phyloP scores from a whole-genome alignment of 495 filamentous ascomycete species.

The Aspergillus biplanus region DNA sequence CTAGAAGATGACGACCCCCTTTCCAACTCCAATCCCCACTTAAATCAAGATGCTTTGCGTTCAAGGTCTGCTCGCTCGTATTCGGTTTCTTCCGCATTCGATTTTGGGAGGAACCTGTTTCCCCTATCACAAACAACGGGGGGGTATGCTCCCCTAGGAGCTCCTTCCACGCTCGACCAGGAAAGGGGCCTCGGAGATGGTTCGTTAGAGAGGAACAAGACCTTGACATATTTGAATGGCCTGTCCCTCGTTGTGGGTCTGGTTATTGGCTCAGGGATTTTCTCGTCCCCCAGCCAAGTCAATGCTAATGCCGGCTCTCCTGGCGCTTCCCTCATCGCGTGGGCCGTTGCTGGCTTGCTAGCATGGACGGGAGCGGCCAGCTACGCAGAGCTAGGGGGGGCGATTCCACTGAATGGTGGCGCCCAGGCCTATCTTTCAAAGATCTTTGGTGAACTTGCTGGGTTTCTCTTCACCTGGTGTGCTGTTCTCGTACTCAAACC shows the following conservation, averaged over 20 bases:
- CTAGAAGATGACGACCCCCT: conserved; percentile 85
- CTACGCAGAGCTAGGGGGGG: conserved; percentile 94
- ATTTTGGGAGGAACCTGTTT: conserved; percentile 88
- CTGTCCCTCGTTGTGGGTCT: conserved; percentile 87
- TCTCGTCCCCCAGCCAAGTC: conserved; percentile 92
- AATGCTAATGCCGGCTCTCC: conserved; percentile 92
- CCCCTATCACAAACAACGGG: conserved; percentile 84
- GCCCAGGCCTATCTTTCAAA: conserved; percentile 91
- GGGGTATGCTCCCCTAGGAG: conserved; percentile 82
- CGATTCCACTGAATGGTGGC: conserved; percentile 94
- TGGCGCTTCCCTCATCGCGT: conserved; percentile 86
- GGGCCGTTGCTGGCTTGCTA: conserved; percentile 84
- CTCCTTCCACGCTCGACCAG: conserved; percentile 60
- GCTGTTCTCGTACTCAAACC: conserved; percentile 94
- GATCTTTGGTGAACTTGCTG: conserved; percentile 90
- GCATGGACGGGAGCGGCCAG: conserved; percentile 97
- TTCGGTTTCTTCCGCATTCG: conserved; percentile 90
- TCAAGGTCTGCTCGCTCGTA: conserved; percentile 69
- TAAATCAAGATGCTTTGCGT: conserved; percentile 50
- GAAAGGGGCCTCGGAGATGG: conserved; percentile 50
- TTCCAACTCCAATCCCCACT: conserved; percentile 54
- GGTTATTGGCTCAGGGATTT: conserved; percentile 97
- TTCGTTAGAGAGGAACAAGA: conserved; percentile 91
- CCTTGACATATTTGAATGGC: conserved; percentile 91
- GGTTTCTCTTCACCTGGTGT: conserved; percentile 95